phyloP scores from a whole-genome alignment of 441 rosid species.

The Gossypium trilobum region DNA sequence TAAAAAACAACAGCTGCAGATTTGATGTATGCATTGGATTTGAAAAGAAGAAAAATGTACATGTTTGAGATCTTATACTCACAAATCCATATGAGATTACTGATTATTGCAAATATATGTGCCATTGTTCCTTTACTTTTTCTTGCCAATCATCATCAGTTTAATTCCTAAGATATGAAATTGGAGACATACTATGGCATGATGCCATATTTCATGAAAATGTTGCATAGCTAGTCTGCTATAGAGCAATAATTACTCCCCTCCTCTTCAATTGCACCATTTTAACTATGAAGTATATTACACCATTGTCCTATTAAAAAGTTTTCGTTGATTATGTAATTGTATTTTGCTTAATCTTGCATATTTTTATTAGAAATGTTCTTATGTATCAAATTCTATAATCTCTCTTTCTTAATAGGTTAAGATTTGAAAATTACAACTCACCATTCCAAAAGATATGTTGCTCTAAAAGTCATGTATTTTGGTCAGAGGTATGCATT shows the following conservation, averaged over 20 bases:
- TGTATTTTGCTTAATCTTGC: background rate
- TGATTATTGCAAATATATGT: background rate
- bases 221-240: background rate
- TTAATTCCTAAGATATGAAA: background rate
- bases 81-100: background rate
- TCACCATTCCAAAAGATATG: constrained; percentile 44
- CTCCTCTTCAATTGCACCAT: background rate
- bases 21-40: background rate
- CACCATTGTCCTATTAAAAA: background rate
- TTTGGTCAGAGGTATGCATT: constrained; percentile 67
- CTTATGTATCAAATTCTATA: background rate
- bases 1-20: background rate
- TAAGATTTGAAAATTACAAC: constrained; percentile 16
- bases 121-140: background rate
- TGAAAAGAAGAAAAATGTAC: background rate
- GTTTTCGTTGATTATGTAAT: background rate
- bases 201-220: background rate
- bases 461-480: constrained; percentile 73
- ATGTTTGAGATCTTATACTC: background rate
- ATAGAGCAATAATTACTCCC: background rate
- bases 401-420: constrained; percentile 11
- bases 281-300: background rate
- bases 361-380: background rate
- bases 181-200: background rate
- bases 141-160: background rate